Percentiles rank a stretch among this genome's conserved stretches.
Evolutionary conservation across 2,329 filamentous ascomycete genomes (phyloP).

Genomic region (Emergomyces africanus): DNA sequence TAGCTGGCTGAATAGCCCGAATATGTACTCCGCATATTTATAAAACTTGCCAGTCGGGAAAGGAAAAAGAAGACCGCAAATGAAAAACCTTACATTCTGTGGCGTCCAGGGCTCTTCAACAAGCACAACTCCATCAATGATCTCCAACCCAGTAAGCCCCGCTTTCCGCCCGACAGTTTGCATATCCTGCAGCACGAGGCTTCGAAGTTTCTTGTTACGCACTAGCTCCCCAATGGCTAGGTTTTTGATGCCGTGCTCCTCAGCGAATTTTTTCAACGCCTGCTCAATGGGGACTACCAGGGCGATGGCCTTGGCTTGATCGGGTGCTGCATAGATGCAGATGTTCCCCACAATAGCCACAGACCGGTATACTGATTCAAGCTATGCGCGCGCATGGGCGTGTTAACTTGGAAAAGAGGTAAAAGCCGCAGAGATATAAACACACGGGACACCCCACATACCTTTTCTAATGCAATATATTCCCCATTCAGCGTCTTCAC

Average conservation of each 20-base stretch:
- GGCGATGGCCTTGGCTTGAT: slow-evolving; percentile 40
- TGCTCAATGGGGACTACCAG: slow-evolving; percentile 52
- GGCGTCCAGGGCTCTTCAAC: slow-evolving; percentile 33
- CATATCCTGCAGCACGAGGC: slow-evolving; percentile 26
- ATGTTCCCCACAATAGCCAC: slow-evolving; percentile 41
- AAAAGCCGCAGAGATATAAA: too few species aligned
- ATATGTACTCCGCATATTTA: too few species aligned
- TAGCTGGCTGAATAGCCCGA: background rate
- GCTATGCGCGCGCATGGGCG: slow-evolving; percentile 29
- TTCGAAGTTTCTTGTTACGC: slow-evolving; percentile 29
- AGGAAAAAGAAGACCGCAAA: background rate
- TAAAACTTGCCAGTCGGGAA: background rate
- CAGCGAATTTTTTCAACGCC: slow-evolving; percentile 46
- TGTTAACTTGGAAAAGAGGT: too few species aligned
- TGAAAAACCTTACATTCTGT: slow-evolving; percentile 40
- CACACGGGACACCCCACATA: background rate
- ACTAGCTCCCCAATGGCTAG: slow-evolving; percentile 16
- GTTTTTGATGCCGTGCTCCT: slow-evolving; percentile 31
- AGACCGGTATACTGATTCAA: slow-evolving; percentile 71
- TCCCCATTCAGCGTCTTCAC: slow-evolving; percentile 93
- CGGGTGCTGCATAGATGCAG: slow-evolving; percentile 41
- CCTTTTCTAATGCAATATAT: slow-evolving; percentile 89
- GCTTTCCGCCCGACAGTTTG: slow-evolving; percentile 23
- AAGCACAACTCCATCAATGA: slow-evolving; percentile 29
- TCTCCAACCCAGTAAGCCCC: slow-evolving; percentile 26